Percentiles rank a stretch among this genome's conserved stretches.
Evolutionary conservation across 805 yeast genomes (phyloP).

Genomic region (Pichia ethanolica): DNA sequence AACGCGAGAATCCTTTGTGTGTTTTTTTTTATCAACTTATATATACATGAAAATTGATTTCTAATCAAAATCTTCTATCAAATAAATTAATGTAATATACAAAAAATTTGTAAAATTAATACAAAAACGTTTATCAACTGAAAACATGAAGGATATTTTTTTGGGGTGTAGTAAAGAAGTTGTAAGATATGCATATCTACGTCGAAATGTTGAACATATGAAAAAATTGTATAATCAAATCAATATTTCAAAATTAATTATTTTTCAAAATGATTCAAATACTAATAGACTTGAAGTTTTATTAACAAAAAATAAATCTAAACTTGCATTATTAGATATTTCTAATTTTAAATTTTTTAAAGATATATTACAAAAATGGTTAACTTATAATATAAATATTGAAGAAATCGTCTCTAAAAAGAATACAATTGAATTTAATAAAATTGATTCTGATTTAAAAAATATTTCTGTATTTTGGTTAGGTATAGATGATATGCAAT

Average conservation of each 20-base stretch:
- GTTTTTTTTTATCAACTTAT: too few species aligned
- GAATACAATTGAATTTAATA: neutral
- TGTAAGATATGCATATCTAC: conserved; percentile 56
- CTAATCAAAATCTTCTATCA: too few species aligned
- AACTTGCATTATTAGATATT: neutral
- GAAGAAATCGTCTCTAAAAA: neutral
- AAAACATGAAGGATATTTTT: conserved; percentile 10
- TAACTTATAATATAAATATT: conserved; percentile 3
- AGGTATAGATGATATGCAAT: conserved; percentile 6
- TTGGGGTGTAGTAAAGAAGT: conserved; percentile 30
- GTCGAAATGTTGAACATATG: conserved; percentile 50
- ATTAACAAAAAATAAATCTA: neutral
- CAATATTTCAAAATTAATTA: neutral
- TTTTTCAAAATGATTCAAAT: neutral
- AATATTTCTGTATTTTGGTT: conserved; percentile 7
- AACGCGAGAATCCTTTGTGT: too few species aligned
- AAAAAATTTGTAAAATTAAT: too few species aligned
- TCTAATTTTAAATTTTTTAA: neutral
- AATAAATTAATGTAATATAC: too few species aligned
- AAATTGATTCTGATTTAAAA: conserved; percentile 1
- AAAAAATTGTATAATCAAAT: conserved; percentile 1
- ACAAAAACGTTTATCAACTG: too few species aligned
- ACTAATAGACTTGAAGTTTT: conserved; percentile 2
- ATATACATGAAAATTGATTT: too few species aligned
- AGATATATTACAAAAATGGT: conserved; percentile 5